Base-by-base conservation (phyloP, 495 filamentous ascomycete species). In the Aspergillus heteromorphus region DNA sequence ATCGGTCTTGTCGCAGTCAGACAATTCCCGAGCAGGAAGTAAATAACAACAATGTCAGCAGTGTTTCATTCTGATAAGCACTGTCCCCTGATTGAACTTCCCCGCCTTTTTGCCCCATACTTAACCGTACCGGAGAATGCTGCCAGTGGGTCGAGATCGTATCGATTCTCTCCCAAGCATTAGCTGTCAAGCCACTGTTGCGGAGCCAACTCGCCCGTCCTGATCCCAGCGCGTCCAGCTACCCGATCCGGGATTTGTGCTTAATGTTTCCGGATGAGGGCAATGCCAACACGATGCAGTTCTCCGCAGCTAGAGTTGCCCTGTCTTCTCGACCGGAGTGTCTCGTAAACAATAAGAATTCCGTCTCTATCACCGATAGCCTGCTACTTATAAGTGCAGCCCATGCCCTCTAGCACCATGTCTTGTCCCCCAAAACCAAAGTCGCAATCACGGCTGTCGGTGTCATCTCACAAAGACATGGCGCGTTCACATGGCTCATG, bases 401-500 rank as follows among this genome's bases (percentile, higher is more conserved):
- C 10, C 40, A 10, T 16, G 21, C 27, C 27, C 13, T 14, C 47
- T 40, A 16, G 27, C 45, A 43, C 20, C 38, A 20, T 40, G 21
- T 8, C 34, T 17, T 10, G n/a, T 40, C 14, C 41, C 34, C n/a
- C 34, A 30, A 19, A 54, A 53, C 43, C 30, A 34, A 47, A 45
- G 27, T 48, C 51, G 40, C 45, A 20, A 58, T 48, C 36, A 60
- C 61, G 53, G 60, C 59, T 52, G 54, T 60, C 45, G 19, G 38
- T 54, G 23, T 31, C 17, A 27, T 48, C 17, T 13, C 34, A 5
- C 55, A 62, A 20, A 55, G 57, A 36, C 53, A 45, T 25, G 54
- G 56, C 38, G 59, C 62, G 27, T 60, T 61, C 23, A 19, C 62
- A 47, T 57, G 58, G 41, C 49, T 66, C 51, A 54, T 65, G 21